These are phyloP conservation scores for Draba incana DNA, from an alignment of 345 rosid species.

Conservation along the genomic window DNA sequence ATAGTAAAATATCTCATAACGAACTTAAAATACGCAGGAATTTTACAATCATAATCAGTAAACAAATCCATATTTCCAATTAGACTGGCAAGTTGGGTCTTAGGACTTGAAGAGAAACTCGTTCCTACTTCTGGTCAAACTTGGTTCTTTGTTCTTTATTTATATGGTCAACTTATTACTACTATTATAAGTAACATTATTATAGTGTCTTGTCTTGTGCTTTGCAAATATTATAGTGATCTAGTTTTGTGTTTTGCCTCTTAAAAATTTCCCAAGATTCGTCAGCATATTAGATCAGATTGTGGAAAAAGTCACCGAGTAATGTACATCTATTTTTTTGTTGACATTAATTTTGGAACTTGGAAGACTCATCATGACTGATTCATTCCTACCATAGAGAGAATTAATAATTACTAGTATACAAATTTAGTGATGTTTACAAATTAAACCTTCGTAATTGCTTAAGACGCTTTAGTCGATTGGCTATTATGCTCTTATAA, in stretches of 20 bases:
- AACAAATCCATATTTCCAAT: background rate
- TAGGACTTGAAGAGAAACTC: background rate
- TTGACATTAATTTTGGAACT: background rate
- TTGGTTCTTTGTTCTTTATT: constrained; percentile 18
- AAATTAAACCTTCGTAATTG: background rate
- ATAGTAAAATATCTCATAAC: constrained; percentile 2
- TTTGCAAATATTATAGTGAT: background rate
- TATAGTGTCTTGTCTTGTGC: too few species aligned
- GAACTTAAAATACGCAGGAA: background rate
- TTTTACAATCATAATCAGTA: background rate
- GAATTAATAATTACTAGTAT: too few species aligned
- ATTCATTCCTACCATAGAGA: too few species aligned
- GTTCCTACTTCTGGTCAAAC: constrained; percentile 17
- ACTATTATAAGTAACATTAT: background rate
- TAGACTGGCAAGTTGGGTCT: background rate
- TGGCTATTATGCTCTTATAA: too few species aligned
- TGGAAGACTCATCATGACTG: background rate
- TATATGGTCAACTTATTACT: constrained; percentile 19
- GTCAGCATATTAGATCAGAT: constrained; percentile 24
- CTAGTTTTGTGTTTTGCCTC: constrained; percentile 3
- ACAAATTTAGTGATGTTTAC: background rate
- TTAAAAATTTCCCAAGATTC: background rate
- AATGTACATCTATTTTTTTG: background rate
- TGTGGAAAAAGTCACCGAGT: constrained; percentile 3
- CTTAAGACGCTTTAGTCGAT: too few species aligned